Evolutionary conservation across 805 yeast species (phyloP), one percentile per base, ranked within the genome.

Genomic region (Saturnispora halmiae): DNA sequence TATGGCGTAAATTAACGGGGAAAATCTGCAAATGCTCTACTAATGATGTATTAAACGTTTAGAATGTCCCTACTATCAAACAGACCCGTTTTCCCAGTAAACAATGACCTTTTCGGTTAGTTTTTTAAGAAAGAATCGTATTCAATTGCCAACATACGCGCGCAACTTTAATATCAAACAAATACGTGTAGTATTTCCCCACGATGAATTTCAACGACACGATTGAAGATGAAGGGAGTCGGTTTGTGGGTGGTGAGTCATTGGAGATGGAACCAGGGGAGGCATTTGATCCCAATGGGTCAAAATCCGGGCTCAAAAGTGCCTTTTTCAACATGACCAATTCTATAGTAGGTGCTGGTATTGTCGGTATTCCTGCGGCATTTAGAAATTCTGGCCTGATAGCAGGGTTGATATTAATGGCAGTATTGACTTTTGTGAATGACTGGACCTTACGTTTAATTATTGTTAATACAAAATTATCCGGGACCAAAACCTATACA

Each of bases 281-380:
- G 6, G 38, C 15, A 8, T 9, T 14, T 29, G 32, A 6, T 15
- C 37, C 18, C 30, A 33, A 18, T 11, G 20, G 31, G 14, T 11
- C 36, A 10, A 42, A 42, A 6, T 75, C 83, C 2, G 71, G 69
- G 31, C 69, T 88, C 70, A 73, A 72, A 43, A 82, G 82, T 85
- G 96, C 96, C 4, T 87, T 88, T 54, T 83, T 88, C 94, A 90
- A 90, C 60, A 87, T 88, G 95, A 94, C 96, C 8, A 88, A 88
- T 60, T 81, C 94, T 15, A 90, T 90, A 46, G 67, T 90, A 6
- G 97, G 97, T 0, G 96, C 97, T 0, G 97, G 97, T 6, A 84
- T 90, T 40, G 85, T 90, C 25, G 95, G 96, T 2, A 94, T 87
- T 48, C 94, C 97, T 2, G 82, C 79, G 48, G 96, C 96, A 0